Evolutionary conservation across 2,329 filamentous ascomycete species (phyloP).

Genomic region (Xylariaceae sp.): DNA sequence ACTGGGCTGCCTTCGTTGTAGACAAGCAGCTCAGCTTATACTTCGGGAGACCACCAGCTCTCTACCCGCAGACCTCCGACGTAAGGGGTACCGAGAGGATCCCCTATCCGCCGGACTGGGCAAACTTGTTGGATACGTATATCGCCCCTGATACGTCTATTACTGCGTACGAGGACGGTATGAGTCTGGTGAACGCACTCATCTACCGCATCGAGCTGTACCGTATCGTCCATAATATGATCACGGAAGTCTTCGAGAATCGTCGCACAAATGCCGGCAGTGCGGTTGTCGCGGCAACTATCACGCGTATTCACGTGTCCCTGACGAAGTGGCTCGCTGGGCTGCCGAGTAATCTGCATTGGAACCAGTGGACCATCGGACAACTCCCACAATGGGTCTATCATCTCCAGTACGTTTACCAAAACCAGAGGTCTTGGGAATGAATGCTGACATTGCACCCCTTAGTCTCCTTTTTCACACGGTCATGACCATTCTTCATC

Average conservation of each 20-base stretch:
- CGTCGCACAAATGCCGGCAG: slow-evolving; percentile 38
- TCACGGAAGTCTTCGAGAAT: slow-evolving; percentile 47
- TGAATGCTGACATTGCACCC: neutral
- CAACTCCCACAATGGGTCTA: slow-evolving; percentile 43
- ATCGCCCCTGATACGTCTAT: slow-evolving; percentile 40
- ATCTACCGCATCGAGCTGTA: slow-evolving; percentile 44
- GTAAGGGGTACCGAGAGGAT: slow-evolving; percentile 45
- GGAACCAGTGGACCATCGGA: slow-evolving; percentile 47
- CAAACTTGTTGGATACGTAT: slow-evolving; percentile 43
- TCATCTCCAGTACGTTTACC: slow-evolving; percentile 36
- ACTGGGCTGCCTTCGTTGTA: slow-evolving; percentile 47
- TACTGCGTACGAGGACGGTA: slow-evolving; percentile 43
- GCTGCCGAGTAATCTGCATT: slow-evolving; percentile 43
- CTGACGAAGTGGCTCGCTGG: slow-evolving; percentile 43
- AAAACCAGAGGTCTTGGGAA: neutral
- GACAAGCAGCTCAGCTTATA: slow-evolving; percentile 49
- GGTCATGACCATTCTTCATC: slow-evolving; percentile 47
- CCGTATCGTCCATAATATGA: slow-evolving; percentile 46
- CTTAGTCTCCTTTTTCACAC: slow-evolving; percentile 45
- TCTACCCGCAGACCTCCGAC: slow-evolving; percentile 46
- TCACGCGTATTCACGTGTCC: slow-evolving; percentile 42
- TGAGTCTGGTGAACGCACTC: slow-evolving; percentile 40
- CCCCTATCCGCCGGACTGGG: slow-evolving; percentile 46
- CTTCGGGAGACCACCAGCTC: slow-evolving; percentile 46
- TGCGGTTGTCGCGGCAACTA: slow-evolving; percentile 38